Evolutionary conservation across 768 basidiomycete genomes (phyloP), one percentile per base, ranked within the genome.

Genomic region (Psilocybe sp.): DNA sequence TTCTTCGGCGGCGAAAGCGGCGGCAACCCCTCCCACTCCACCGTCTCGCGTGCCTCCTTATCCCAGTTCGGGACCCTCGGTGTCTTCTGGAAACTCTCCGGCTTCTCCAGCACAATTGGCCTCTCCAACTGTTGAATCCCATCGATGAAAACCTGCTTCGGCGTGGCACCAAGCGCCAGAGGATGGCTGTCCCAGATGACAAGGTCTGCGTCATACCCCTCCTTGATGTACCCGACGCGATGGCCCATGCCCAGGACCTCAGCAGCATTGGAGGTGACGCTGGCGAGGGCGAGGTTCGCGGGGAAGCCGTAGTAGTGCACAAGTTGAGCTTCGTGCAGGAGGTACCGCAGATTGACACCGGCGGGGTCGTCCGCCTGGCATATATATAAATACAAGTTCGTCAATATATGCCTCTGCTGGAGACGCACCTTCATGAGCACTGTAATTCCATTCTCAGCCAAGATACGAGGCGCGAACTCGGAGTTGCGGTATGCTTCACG

Each of bases 171-270:
- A 4, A 95, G 70, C 0, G 86, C 79, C 10, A 96, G 74, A 0
- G 93, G 93, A 66, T 94, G 92, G 35, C 82, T 84, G 54, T 90
- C 88, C 87, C 87, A 90, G 1, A 92, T 72, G 28, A 92, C 85
- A 33, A 93, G 53, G 67, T 94, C 89, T 87, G 89, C 89, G 67
- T 92, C 89, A 69, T 84, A 90, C 9, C 88, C 86, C 81, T 78
- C 64, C 59, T 78, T 76, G 38, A 97, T 67, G 59, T 79, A 82
- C n/a, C 94, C 94, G 54, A 97, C 74, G 20, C 94, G 81, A 64
- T 95, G 87, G 5, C 77, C 81, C 63, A 94, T 74, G 18, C 93
- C 94, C 45, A 89, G 78, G 4, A 81, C 73, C 32, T 79, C 72
- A 0, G 93, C 92, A 23, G 92, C 77, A 37, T 76, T 81, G 20